Evolutionary conservation across 2,329 filamentous ascomycete species (phyloP), one percentile per base, ranked within the genome.

Genomic region (Colletotrichum tanaceti): DNA sequence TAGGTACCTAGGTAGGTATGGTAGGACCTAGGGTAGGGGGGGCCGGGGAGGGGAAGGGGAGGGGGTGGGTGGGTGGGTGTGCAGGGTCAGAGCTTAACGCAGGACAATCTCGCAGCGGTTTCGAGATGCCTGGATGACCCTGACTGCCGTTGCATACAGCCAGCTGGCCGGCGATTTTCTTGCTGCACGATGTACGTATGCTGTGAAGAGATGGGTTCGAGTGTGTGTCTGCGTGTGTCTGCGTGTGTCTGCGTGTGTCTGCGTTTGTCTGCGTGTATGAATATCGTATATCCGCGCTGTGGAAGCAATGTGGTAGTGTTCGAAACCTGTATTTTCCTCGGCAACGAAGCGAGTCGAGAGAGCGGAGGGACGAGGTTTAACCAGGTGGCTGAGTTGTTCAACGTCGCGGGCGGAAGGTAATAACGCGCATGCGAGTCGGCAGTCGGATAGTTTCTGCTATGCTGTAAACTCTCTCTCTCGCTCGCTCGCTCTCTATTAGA

Each of bases 101-200:
- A 67, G 73, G 73, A 75, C 73, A 74, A 71, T 75, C 66, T 58
- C 65, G 71, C 65, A 73, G 72, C 74, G 71, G 75, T 79, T 79
- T 80, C 78, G 75, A 76, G 73, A 77, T 75, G 75, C 73, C 63
- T 74, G 74, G 77, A 76, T 77, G 77, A 80, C 79, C 80, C 81
- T 83, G 83, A 82, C 81, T 81, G 77, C 77, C 80, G 82, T 82
- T 79, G 83, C 81, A 84, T 81, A 78, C 77, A 78, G 71, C 73
- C 77, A 78, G 71, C 73, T 74, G 65, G 54, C 53, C 67, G 58
- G 67, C 64, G 62, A 41, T 57, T 61, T 66, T 57, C 49, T 46
- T 32, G 49, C 39, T 35, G 32, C 10, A 35, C 32, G 32, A 10
- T 35, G 32, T 35, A 10, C 32, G 32, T 35, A 9, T 35, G 32